Conservation (phyloP, 2,329 filamentous ascomycete genomes). For the Exophiala phaeomuriformis region DNA sequence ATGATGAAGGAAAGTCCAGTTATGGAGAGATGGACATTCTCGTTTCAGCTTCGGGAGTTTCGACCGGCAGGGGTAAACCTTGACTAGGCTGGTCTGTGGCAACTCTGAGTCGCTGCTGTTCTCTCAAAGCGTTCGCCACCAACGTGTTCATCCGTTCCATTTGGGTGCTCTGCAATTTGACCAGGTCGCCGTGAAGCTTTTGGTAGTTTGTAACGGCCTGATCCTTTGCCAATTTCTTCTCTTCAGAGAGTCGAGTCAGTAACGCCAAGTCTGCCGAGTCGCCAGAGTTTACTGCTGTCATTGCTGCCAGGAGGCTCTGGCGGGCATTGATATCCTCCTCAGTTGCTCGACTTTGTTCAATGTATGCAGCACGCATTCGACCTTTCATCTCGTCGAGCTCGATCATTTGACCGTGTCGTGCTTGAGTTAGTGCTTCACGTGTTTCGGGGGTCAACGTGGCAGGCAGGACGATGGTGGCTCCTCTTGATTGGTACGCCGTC, state of each 20-base stretch:
- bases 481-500: conserved; percentile 1
- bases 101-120: not conserved
- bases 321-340: conserved; percentile 13
- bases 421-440: conserved; percentile 2
- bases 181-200: conserved; percentile 7
- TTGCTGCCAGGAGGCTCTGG: conserved; percentile 5
- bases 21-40: conserved; percentile 2
- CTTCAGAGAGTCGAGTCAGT: conserved; percentile 5
- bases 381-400: conserved; percentile 8
- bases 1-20: not conserved
- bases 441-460: conserved; percentile 6
- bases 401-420: conserved; percentile 7
- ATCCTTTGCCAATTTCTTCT: conserved; percentile 8
- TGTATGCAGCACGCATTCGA: conserved; percentile 1
- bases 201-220: conserved; percentile 5
- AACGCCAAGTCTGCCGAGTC: conserved; percentile 2
- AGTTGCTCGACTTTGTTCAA: conserved; percentile 1
- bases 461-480: not conserved
- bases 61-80: conserved; percentile 1
- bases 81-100: conserved; percentile 1
- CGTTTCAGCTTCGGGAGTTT: conserved; percentile 5
- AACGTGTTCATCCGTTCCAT: conserved; percentile 2
- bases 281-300: not conserved
- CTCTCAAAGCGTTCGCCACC: conserved; percentile 4
- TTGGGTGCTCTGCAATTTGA: conserved; percentile 1